Conservation (phyloP, 2,329 filamentous ascomycete genomes). For the Penicillium sp. region DNA sequence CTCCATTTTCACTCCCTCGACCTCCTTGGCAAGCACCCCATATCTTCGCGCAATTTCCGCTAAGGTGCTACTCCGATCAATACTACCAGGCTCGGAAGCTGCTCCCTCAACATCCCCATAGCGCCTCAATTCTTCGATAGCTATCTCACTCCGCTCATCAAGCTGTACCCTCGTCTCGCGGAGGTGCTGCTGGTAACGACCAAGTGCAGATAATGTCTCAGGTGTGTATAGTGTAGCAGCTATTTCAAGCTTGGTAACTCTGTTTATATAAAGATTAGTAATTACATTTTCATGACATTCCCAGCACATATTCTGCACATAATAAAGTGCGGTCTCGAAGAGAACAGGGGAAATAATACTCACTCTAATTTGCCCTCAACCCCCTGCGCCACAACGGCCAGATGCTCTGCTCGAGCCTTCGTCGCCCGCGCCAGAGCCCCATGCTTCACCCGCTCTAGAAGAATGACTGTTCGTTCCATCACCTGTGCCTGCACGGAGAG, state of each 20-base stretch:
- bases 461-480: conserved; percentile 39
- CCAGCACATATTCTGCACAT: neutral
- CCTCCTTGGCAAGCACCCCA: conserved; percentile 37
- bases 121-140: conserved; percentile 33
- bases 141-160: conserved; percentile 30
- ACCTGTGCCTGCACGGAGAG: conserved; percentile 33
- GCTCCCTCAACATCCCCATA: conserved; percentile 33
- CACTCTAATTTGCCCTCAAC: conserved; percentile 42
- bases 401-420: conserved; percentile 41
- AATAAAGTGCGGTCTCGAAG: neutral
- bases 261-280: conserved; percentile 13
- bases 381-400: conserved; percentile 39
- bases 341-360: conserved; percentile 9
- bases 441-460: conserved; percentile 44
- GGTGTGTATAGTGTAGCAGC: conserved; percentile 40
- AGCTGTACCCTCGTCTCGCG: conserved; percentile 28
- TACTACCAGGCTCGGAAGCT: conserved; percentile 3
- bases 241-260: conserved; percentile 40
- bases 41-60: conserved; percentile 41
- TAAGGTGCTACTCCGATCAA: conserved; percentile 26
- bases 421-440: conserved; percentile 37
- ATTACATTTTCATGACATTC: neutral
- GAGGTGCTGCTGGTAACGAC: conserved; percentile 36
- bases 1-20: conserved; percentile 38
- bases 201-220: conserved; percentile 35